Evolutionary conservation across 805 yeast genomes (phyloP), one percentile per base, ranked within the genome.

Genomic region (Candida rishiriensis): DNA sequence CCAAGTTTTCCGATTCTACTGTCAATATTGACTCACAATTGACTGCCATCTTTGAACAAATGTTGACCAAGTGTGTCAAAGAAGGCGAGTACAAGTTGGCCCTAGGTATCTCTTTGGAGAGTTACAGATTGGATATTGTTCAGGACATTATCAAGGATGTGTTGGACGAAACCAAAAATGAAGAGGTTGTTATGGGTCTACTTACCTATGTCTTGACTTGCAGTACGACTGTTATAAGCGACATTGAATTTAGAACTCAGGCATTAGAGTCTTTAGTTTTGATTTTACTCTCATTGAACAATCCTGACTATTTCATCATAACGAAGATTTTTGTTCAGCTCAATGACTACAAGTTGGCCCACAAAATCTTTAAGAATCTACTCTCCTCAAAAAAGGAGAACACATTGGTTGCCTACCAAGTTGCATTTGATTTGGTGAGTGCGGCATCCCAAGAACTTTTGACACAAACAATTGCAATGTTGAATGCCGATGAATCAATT

Each of bases 391-490:
- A 16, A 7, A 18, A 36, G 3, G 63, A 71, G 15, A 76, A 73
- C 49, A 64, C 61, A 39, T 71, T 80, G 50, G 72, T 85, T 47
- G 95, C 95, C 2, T 87, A 80, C 65, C 99, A 93, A 71, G 87
- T 91, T 42, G 97, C 97, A 1, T 93, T 93, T 64, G 99, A 93
- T 64, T 76, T 93, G 47, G 97, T 90, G 7, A 82, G 81, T 43
- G 82, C 95, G 13, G 97, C 97, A 0, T 79, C 96, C 8, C 98
- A 91, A 69, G 95, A 88, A 60, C 73, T 93, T 52, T 73, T 90
- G 46, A 83, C 80, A 44, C 73, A 70, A 38, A 72, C 83, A 7
- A 65, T 74, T 21, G 69, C 73, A 34, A 60, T 59, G 6, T 63
- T 78, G 41, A 55, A 61, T 13, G 45, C 48, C 1, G 69, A 64